Conservation (phyloP, 192 early-diverging fungal genomes). For the Backusella liffmaniae region DNA sequence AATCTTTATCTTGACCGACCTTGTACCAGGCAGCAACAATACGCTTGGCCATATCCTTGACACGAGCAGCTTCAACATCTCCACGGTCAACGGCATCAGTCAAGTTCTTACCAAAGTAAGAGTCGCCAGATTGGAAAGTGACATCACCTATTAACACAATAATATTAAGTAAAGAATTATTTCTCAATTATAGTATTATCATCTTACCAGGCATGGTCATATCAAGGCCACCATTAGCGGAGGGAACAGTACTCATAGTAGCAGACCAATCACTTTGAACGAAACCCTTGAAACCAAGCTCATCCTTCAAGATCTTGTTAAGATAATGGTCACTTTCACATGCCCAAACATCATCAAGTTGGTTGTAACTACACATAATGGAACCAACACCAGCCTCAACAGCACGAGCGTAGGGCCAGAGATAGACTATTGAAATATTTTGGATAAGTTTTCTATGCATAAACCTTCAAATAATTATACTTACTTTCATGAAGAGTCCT, state of each 20-base stretch:
- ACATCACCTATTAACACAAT: conserved; percentile 12
- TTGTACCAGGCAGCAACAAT: conserved; percentile 38
- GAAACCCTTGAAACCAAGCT: conserved; percentile 61
- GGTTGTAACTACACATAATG: conserved; percentile 67
- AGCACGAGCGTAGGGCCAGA: conserved; percentile 53
- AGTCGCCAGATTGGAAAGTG: conserved; percentile 13
- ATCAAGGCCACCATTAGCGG: conserved; percentile 40
- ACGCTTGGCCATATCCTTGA: conserved; percentile 20
- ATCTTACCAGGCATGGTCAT: conserved; percentile 38
- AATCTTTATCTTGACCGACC: conserved; percentile 23
- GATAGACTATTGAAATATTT: conserved; percentile 32
- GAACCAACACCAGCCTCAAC: conserved; percentile 59
- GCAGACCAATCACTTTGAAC: conserved; percentile 60
- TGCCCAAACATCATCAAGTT: conserved; percentile 48
- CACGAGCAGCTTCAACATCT: background rate
- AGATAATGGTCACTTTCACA: conserved; percentile 51
- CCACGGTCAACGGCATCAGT: conserved; percentile 11
- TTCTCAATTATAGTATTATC: conserved; percentile 32
- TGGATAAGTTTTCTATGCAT: no score
- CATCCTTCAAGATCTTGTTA: conserved; percentile 47
- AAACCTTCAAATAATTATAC: no score
- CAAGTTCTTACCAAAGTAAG: conserved; percentile 30
- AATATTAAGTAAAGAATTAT: background rate
- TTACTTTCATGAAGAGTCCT: conserved; percentile 51
- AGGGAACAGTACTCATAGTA: conserved; percentile 26